Evolutionary conservation across 192 early-diverging fungal species (phyloP).

Genomic region (Entomortierella parvispora): DNA sequence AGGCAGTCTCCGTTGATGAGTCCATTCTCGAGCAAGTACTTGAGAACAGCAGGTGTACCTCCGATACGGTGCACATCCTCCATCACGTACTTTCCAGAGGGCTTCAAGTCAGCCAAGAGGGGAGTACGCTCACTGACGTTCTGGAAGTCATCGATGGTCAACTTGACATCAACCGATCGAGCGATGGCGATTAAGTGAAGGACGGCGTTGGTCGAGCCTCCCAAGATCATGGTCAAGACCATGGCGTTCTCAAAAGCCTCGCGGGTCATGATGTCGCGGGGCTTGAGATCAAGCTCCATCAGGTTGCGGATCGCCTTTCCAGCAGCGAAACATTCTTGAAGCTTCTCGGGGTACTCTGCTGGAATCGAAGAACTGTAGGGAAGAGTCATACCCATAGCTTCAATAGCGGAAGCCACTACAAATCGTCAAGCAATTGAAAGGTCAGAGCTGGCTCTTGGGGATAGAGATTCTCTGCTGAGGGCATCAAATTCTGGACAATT

Average conservation of each 20-base stretch:
- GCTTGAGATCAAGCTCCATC: constrained; percentile 92
- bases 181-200: constrained; percentile 97
- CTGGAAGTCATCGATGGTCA: constrained; percentile 97
- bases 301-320: constrained; percentile 90
- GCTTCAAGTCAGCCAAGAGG: constrained; percentile 98
- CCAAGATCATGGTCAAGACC: constrained; percentile 90
- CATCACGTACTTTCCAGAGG: constrained; percentile 98
- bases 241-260: constrained; percentile 98
- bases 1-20: constrained; percentile 88
- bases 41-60: constrained; percentile 94
- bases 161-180: constrained; percentile 79
- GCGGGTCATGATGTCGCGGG: constrained; percentile 95
- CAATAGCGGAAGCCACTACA: constrained; percentile 93
- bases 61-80: constrained; percentile 94
- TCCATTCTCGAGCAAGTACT: constrained; percentile 90
- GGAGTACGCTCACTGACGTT: constrained; percentile 87
- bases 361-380: constrained; percentile 98
- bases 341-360: constrained; percentile 87
- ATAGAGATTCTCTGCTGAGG: no score
- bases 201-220: constrained; percentile 98
- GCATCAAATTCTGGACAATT: neutral
- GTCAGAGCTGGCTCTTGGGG: neutral
- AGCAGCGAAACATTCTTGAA: constrained; percentile 86
- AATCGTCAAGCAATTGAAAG: neutral
- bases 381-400: constrained; percentile 97